These are phyloP conservation scores for Scedosporium aurantiacum DNA, from an alignment of 2,329 filamentous ascomycete species.

Conservation along the genomic window DNA sequence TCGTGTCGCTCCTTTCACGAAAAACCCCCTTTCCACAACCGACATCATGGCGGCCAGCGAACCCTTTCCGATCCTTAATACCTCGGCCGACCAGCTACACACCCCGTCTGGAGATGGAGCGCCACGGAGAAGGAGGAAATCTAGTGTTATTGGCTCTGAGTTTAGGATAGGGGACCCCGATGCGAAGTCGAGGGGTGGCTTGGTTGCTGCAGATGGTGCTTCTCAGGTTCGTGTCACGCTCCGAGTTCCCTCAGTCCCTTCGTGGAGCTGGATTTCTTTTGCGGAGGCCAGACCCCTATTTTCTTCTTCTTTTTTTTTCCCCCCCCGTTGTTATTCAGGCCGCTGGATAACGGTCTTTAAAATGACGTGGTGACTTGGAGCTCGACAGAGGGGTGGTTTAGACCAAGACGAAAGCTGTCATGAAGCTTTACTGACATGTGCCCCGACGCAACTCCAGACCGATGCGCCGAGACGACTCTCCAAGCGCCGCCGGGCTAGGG, in stretches of 20 bases:
- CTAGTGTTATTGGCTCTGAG: conserved; percentile 34
- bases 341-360: background rate
- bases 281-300: too few species aligned
- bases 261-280: too few species aligned
- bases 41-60: conserved; percentile 33
- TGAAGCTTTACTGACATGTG: conserved; percentile 5
- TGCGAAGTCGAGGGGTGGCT: background rate
- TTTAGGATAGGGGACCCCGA: conserved; percentile 4
- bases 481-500: conserved; percentile 44
- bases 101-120: conserved; percentile 22
- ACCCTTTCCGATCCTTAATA: conserved; percentile 45
- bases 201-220: background rate
- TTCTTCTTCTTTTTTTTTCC: background rate
- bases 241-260: background rate
- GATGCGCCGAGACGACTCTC: conserved; percentile 24
- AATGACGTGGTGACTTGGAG: conserved; percentile 33
- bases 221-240: conserved; percentile 1
- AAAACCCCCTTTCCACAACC: background rate
- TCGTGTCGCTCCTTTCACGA: too few species aligned
- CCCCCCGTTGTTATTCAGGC: too few species aligned
- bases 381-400: conserved; percentile 42
- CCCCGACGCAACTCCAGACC: background rate
- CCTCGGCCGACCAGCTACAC: conserved; percentile 37
- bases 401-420: conserved; percentile 25
- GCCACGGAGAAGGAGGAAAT: conserved; percentile 41